Base-by-base conservation (phyloP, 1,139 yeast species). In the Kluyveromyces sp. region DNA sequence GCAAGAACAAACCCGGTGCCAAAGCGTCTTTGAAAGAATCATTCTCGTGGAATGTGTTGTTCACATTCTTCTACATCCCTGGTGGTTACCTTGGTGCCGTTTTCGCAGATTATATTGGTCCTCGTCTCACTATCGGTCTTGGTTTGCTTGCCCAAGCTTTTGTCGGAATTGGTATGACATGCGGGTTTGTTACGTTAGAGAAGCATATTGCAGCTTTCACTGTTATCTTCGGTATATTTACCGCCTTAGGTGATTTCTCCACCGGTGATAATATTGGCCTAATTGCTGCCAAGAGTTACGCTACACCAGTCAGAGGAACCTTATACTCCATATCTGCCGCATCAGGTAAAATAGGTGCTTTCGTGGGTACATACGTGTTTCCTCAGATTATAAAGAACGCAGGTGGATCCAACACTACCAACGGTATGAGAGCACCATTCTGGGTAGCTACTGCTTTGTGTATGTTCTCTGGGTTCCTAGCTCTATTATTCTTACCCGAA, bases 241-340 rank as follows among this genome's bases (percentile, higher is more conserved):
- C 79, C 61, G 72, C 96, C 4, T 72, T 87, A 42, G 97, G 97
- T 57, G 97, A 90, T 67, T 85, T 89, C 65, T 96, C 96, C 28
- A 90, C 96, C 15, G 97, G 97, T 68, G 88, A 89, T 67, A 87
- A 86, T 66, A 83, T 85, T 64, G 97, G 97, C 55, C 70, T 85
- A 49, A 72, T 90, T 52, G 95, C 96, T 30, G 77, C 96, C 37
- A 89, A 89, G 68, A 83, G 95, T 31, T 77, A 83, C 45, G 85
- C 96, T 39, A 83, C 96, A 15, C 81, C 95, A 29, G 77, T 89
- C 47, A 81, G 97, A 70, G 97, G 97, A 50, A 86, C 83, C 58
- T 86, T 85, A 68, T 90, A 90, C 64, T 94, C 94, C 57, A 75
- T 88, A 56, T 92, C 95, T 42, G 96, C 97, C 49, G 96, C 96